Conservation (phyloP, 495 filamentous ascomycete genomes). For the Amphirosellinia nigrospora region DNA sequence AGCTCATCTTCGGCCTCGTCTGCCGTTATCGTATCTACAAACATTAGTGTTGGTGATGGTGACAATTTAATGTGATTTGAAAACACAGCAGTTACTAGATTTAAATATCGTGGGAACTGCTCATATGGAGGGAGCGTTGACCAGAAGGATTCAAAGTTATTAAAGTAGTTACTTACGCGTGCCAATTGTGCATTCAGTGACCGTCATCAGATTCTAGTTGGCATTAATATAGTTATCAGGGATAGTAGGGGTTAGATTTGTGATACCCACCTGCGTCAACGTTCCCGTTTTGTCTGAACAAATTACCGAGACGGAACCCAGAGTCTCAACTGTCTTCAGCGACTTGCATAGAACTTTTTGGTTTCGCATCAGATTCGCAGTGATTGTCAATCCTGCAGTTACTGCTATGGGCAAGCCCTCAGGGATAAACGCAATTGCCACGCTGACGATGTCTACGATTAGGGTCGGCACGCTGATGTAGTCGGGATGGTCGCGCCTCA, state of each 20-base stretch:
- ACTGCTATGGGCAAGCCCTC: constrained; percentile 73
- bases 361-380: constrained; percentile 66
- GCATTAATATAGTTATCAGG: not conserved
- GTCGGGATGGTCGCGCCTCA: constrained; percentile 61
- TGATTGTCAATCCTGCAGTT: constrained; percentile 61
- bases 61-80: not conserved
- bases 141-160: too few species aligned
- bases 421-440: constrained; percentile 75
- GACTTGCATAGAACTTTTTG: constrained; percentile 71
- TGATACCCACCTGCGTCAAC: constrained; percentile 58
- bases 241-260: not conserved
- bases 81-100: not conserved
- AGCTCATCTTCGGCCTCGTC: constrained; percentile 49
- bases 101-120: not conserved
- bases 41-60: not conserved
- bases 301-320: constrained; percentile 70
- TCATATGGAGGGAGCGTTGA: not conserved
- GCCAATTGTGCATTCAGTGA: constrained; percentile 60
- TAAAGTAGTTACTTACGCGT: constrained; percentile 24
- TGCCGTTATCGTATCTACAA: constrained; percentile 41
- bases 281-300: constrained; percentile 77
- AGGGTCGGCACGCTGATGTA: constrained; percentile 74
- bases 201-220: constrained; percentile 63
- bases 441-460: constrained; percentile 70
- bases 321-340: constrained; percentile 71